Evolutionary conservation across 2,329 filamentous ascomycete species (phyloP).

Genomic region (Coniochaeta sp.): DNA sequence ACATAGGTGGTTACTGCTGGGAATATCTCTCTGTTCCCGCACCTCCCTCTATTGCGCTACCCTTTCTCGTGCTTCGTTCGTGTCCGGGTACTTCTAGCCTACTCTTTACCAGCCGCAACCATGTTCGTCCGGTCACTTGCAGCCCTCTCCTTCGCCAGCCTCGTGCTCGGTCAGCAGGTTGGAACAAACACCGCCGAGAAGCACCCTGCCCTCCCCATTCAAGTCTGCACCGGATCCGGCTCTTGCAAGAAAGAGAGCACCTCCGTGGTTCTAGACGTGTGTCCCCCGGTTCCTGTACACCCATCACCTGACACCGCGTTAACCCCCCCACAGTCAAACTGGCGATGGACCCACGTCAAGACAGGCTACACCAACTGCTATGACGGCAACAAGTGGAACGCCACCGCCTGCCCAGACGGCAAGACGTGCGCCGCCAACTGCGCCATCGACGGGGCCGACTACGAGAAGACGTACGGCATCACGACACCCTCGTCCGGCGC

Average conservation of each 20-base stretch:
- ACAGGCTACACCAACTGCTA: slow-evolving; percentile 39
- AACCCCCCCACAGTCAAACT: slow-evolving; percentile 29
- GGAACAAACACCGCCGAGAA: slow-evolving; percentile 31
- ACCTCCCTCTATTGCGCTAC: background rate
- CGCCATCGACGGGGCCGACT: slow-evolving; percentile 39
- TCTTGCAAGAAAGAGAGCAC: slow-evolving; percentile 34
- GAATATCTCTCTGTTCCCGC: background rate
- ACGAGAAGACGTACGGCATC: slow-evolving; percentile 39
- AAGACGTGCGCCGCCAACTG: slow-evolving; percentile 35
- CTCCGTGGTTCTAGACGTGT: slow-evolving; percentile 37
- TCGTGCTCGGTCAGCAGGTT: slow-evolving; percentile 24
- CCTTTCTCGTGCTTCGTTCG: background rate
- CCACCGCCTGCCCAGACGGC: slow-evolving; percentile 30
- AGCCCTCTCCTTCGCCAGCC: slow-evolving; percentile 18
- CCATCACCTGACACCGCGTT: background rate
- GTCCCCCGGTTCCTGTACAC: background rate
- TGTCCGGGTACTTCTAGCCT: background rate
- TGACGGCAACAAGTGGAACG: slow-evolving; percentile 28
- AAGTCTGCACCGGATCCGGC: slow-evolving; percentile 35
- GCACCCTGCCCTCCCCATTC: slow-evolving; percentile 39
- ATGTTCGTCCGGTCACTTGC: slow-evolving; percentile 8
- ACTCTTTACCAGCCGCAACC: background rate
- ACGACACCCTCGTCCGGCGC: slow-evolving; percentile 33
- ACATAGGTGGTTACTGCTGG: background rate
- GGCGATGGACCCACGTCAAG: slow-evolving; percentile 41